Base-by-base conservation (phyloP, 2,329 filamentous ascomycete species). In the Diaporthe australafricana region DNA sequence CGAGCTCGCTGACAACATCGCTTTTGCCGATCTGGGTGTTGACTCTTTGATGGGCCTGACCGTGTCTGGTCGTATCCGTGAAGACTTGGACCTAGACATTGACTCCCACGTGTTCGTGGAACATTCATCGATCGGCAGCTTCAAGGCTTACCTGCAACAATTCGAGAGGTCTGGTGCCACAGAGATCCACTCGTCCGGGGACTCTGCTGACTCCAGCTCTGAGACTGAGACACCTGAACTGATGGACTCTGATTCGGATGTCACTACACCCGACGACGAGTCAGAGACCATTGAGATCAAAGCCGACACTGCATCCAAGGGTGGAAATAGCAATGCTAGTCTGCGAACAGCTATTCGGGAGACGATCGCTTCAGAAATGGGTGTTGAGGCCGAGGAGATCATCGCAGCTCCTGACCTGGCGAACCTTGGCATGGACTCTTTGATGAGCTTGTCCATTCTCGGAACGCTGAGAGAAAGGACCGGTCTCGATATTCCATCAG, bases 361-460 rank as follows among this genome's bases (percentile, higher is more conserved):
- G 68, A 92, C 91, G 70, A 90, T 94, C 74, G 89, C 91, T n/a
- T 85, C 87, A 47, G 92, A 94, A 80, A 93, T 93, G 87, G 90
- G 90, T 71, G 89, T 93, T n/a, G 88, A 91, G 30, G 84, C 92
- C 14, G 88, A 90, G 38, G 91, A 93, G 76, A 84, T 90, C 38
- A 79, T 87, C 3, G 86, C 86, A 27, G 86, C 86, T 0, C 85
- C 86, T 0, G 86, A 89, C 74, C 81, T 90, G 69, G 85, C 86
- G n/a, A 85, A 87, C 2, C 81, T 90, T 16, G 88, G 88, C 3
- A 88, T 90, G 82, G 88, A 90, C 77, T 90, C 87, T 2, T 82
- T 90, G 27, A 88, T 90, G 83, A 87, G 85, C 48, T 77, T 90
- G 38, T 86, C 86, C 3, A 89, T 90, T 67, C 81, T 88, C 1